These are phyloP conservation scores for Cymbopogon flexuosus DNA, from an alignment of 202 grass and related monocot species.

Conservation along the genomic window DNA sequence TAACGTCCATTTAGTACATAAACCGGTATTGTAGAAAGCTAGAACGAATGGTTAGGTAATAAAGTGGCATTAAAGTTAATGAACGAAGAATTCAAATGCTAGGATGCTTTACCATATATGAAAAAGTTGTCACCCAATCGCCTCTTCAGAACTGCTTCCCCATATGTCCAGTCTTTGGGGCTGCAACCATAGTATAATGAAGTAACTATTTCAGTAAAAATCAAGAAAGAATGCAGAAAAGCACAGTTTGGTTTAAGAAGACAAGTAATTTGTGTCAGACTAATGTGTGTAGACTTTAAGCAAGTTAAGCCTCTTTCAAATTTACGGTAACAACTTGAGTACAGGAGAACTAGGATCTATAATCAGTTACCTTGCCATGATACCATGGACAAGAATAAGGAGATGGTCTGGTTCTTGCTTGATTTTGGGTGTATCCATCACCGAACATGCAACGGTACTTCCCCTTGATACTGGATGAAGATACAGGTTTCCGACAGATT, in stretches of 20 bases:
- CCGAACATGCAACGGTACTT: background rate
- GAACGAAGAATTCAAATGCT: background rate
- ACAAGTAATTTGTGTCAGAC: background rate
- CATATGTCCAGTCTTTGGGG: constrained; percentile 79
- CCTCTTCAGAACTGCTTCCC: constrained; percentile 53
- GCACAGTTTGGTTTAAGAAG: background rate
- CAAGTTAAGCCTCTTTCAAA: background rate
- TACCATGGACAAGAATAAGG: constrained; percentile 83
- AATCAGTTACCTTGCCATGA: constrained; percentile 63
- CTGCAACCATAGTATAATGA: constrained; percentile 33
- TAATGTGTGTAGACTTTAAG: background rate
- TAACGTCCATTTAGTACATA: background rate
- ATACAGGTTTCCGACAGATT: background rate
- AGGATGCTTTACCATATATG: constrained; percentile 58
- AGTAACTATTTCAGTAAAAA: constrained; percentile 14
- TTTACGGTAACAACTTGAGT: background rate
- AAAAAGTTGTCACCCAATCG: constrained; percentile 57
- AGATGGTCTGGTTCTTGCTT: constrained; percentile 73
- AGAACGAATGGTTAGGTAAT: background rate
- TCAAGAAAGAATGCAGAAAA: background rate
- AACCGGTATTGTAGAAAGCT: background rate
- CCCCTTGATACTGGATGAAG: constrained; percentile 6
- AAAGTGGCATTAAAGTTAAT: background rate
- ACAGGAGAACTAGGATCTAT: background rate
- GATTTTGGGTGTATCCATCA: constrained; percentile 26